Percentiles rank a stretch among this genome's conserved stretches.
Conservation (phyloP, 2,329 filamentous ascomycete species). For the Cordyceps fumosorosea region DNA sequence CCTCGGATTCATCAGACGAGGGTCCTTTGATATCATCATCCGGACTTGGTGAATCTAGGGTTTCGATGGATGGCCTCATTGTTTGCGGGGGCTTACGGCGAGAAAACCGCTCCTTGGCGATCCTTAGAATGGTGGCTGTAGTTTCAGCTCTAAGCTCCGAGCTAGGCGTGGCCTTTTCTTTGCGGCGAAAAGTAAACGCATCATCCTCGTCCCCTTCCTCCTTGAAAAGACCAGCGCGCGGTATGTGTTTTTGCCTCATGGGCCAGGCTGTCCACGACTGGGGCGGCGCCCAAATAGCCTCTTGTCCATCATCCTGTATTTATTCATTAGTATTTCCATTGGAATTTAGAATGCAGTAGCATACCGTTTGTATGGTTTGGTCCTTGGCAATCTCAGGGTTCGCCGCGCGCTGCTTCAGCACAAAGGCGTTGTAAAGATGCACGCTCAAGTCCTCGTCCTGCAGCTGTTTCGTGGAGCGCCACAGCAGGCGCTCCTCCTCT, state of each 20-base stretch:
- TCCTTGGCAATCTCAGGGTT: conserved; percentile 22
- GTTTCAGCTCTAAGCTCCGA: conserved; percentile 63
- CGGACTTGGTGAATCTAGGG: neutral
- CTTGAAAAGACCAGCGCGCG: conserved; percentile 46
- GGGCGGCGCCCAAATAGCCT: conserved; percentile 42
- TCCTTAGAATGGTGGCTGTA: conserved; percentile 56
- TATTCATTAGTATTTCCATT: neutral
- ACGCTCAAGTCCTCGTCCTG: conserved; percentile 61
- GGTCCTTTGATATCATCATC: conserved; percentile 5
- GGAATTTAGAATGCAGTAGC: neutral
- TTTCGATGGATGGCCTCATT: conserved; percentile 19
- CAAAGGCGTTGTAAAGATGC: conserved; percentile 75
- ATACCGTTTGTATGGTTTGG: conserved; percentile 25
- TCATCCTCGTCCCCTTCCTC: conserved; percentile 41
- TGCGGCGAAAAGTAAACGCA: conserved; percentile 42
- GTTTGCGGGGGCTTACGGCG: conserved; percentile 17
- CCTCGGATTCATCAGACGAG: neutral
- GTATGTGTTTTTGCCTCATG: conserved; percentile 54
- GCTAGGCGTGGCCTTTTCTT: conserved; percentile 43
- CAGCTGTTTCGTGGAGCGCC: conserved; percentile 55
- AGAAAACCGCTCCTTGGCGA: conserved; percentile 60
- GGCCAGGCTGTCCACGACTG: conserved; percentile 84
- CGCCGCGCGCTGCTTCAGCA: conserved; percentile 45
- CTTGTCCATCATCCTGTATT: conserved; percentile 23
- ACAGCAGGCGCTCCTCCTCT: conserved; percentile 54